Evolutionary conservation across 306 rosid genomes (phyloP), one percentile per base, ranked within the genome.

Genomic region (Castanopsis chinensis): DNA sequence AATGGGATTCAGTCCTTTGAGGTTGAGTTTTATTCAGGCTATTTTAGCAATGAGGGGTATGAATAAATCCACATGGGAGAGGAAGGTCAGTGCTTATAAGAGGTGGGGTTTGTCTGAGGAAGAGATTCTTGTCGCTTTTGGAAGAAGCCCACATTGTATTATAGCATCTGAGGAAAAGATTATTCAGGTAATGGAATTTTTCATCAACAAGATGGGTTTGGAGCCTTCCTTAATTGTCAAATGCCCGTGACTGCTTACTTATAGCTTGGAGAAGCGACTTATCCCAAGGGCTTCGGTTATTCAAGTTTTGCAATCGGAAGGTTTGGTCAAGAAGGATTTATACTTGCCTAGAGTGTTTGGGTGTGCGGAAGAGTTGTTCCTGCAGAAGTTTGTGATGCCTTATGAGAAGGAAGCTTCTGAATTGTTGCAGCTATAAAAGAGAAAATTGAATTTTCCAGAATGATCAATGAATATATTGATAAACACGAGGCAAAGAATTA

Each of bases 271-370:
- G 60, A 82, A 68, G 21, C 80, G 78, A 35, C 75, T 71, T 73
- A 83, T 83, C 74, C 91, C 79, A 20, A 87, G 91, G 73, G 74
- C 76, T 75, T 65, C 41, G 3, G 84, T 87, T 35, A 21, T 87
- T 68, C 79, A n/a, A 25, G 68, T 65, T 72, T 83, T 87, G 73
- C 76, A 30, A 6, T 65, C 64, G 15, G 75, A 69, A 41, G 88
- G 85, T 14, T 85, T 85, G 80, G 32, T 73, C n/a, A 30, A 25
- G 69, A 80, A 79, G 69, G 32, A 58, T 35, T 43, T 21, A 35
- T 72, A 55, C 19, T 35, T 54, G 41, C 1, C 23, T 4, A 2
- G 2, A 8, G 68, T 79, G 4, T 85, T 65, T 68, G 9, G 11
- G 6, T 35, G 1, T 61, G 1, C 43, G 53, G 86, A 82, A 18